These are phyloP conservation scores for Thermochaetoides thermophila DNA, from an alignment of 495 filamentous ascomycete genomes.

Conservation along the genomic window DNA sequence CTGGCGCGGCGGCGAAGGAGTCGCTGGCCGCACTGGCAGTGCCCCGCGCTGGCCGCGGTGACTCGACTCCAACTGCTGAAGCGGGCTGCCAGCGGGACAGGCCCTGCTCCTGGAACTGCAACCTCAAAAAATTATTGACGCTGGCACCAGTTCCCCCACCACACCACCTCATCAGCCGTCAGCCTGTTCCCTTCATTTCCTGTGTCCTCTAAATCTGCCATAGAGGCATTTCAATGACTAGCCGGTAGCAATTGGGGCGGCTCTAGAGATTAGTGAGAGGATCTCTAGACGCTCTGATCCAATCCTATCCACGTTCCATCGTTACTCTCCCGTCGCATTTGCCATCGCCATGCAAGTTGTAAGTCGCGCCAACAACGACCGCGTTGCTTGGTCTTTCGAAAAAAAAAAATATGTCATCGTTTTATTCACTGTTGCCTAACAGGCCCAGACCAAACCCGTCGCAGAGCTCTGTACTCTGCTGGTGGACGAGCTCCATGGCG, in stretches of 20 bases:
- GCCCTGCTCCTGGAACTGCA: no score
- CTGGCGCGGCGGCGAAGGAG: no score
- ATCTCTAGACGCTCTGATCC: slow-evolving; percentile 45
- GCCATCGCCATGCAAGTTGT: slow-evolving; percentile 36
- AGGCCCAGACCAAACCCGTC: slow-evolving; percentile 42
- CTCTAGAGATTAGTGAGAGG: slow-evolving; percentile 60
- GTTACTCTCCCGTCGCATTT: no score
- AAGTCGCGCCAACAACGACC: slow-evolving; percentile 10
- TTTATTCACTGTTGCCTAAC: no score
- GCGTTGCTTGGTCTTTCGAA: neutral
- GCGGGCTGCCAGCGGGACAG: slow-evolving; percentile 8
- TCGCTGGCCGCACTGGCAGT: no score
- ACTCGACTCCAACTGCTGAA: slow-evolving; percentile 7
- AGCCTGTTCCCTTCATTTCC: no score
- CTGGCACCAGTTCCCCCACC: slow-evolving; percentile 19
- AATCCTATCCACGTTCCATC: slow-evolving; percentile 3
- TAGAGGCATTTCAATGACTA: slow-evolving; percentile 35
- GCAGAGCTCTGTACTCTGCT: slow-evolving; percentile 78
- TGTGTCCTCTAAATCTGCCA: slow-evolving; percentile 8
- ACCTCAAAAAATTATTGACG: slow-evolving; percentile 15
- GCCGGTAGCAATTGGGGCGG: slow-evolving; percentile 50
- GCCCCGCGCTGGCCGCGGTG: slow-evolving; percentile 10
- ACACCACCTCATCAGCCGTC: no score
- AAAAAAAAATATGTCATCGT: slow-evolving; percentile 1
- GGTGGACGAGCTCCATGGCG: slow-evolving; percentile 77